Conservation (phyloP, 768 basidiomycete genomes). For the Auriscalpium vulgare region DNA sequence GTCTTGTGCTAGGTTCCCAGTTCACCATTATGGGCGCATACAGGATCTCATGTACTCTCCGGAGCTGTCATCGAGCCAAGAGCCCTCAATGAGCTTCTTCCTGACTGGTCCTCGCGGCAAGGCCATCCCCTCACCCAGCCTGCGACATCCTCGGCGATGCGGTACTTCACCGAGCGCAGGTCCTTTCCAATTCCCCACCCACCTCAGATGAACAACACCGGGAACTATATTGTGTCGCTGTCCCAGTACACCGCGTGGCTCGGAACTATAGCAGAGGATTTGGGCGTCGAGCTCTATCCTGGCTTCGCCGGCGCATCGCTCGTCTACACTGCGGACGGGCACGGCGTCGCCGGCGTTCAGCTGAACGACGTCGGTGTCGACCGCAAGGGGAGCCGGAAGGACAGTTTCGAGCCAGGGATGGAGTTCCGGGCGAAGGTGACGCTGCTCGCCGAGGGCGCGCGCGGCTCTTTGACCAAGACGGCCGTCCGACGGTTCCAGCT, state of each 20-base stretch:
- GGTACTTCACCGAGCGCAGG: constrained; percentile 62
- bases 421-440: constrained; percentile 89
- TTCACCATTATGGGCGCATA: not conserved
- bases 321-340: constrained; percentile 57
- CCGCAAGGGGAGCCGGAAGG: constrained; percentile 65
- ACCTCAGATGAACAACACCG: constrained; percentile 92
- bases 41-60: constrained; percentile 91
- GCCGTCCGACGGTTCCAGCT: constrained; percentile 69
- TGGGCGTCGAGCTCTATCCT: constrained; percentile 93
- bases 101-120: constrained; percentile 61
- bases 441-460: constrained; percentile 90
- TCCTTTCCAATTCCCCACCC: constrained; percentile 89
- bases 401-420: constrained; percentile 93
- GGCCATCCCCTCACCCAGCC: constrained; percentile 77
- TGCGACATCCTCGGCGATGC: constrained; percentile 76
- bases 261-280: constrained; percentile 71
- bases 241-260: constrained; percentile 89
- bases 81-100: constrained; percentile 85
- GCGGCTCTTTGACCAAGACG: constrained; percentile 83
- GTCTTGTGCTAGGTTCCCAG: not conserved
- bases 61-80: constrained; percentile 93
- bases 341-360: constrained; percentile 64
- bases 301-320: constrained; percentile 91
- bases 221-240: constrained; percentile 89
- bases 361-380: constrained; percentile 95